Conservation (phyloP, 345 rosid genomes). For the Brassica incana region DNA sequence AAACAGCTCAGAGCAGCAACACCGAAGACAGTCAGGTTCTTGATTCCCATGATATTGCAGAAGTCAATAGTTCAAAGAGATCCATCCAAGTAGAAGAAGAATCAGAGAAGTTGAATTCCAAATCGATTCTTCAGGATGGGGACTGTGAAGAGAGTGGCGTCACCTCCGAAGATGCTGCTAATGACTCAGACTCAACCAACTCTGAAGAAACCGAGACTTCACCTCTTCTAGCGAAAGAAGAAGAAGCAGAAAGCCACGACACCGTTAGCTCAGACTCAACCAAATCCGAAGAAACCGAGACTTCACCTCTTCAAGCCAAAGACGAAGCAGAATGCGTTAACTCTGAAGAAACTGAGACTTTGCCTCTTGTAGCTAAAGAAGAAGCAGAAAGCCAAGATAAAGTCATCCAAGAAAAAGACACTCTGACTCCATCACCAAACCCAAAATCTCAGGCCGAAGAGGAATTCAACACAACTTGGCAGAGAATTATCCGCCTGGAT, state of each 20-base stretch:
- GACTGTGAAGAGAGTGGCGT: slow-evolving; percentile 49
- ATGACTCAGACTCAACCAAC: slow-evolving; percentile 56
- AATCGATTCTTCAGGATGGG: slow-evolving; percentile 40
- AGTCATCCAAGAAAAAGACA: slow-evolving; percentile 39
- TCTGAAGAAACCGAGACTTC: slow-evolving; percentile 58
- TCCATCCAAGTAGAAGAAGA: slow-evolving; percentile 44
- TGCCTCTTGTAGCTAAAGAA: slow-evolving; percentile 44
- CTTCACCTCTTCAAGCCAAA: slow-evolving; percentile 40
- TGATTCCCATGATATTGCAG: slow-evolving; percentile 50
- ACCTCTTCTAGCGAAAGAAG: slow-evolving; percentile 43
- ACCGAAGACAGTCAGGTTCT: slow-evolving; percentile 51
- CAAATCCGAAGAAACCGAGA: slow-evolving; percentile 50
- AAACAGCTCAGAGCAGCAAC: slow-evolving; percentile 43
- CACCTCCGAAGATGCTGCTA: slow-evolving; percentile 49
- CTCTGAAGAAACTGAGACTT: slow-evolving; percentile 46
- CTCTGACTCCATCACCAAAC: slow-evolving; percentile 35
- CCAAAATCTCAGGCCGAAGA: slow-evolving; percentile 50
- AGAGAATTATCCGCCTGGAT: slow-evolving; percentile 87
- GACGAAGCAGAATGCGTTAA: slow-evolving; percentile 39
- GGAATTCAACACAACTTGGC: slow-evolving; percentile 79
- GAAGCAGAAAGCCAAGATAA: slow-evolving; percentile 37
- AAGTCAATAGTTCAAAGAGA: slow-evolving; percentile 40
- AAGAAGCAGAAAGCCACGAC: slow-evolving; percentile 33
- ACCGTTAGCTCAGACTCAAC: slow-evolving; percentile 48
- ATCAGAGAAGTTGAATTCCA: slow-evolving; percentile 35